A percentile compares a stretch with the other conserved stretches of the same genome.
Evolutionary conservation across 345 rosid genomes (phyloP).

Genomic region (Rhizophora apiculata): DNA sequence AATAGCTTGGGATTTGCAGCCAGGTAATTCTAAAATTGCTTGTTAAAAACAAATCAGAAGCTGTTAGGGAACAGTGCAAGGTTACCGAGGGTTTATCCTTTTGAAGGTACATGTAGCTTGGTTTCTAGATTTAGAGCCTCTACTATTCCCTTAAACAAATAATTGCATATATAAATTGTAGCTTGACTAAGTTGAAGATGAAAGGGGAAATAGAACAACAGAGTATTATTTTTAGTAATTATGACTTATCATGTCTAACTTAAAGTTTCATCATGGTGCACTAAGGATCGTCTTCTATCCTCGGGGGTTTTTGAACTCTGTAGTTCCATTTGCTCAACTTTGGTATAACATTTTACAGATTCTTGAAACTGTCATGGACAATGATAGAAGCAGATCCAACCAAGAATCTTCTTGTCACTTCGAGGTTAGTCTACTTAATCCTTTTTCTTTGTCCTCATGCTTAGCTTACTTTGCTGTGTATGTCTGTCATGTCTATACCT

Average conservation of each 20-base stretch:
- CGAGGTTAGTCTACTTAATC: slow-evolving; percentile 30
- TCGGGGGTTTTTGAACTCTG: too few species aligned
- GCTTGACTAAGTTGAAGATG: too few species aligned
- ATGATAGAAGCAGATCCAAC: slow-evolving; percentile 16
- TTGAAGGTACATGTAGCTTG: background rate
- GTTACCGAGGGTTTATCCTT: slow-evolving; percentile 4
- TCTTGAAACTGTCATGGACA: slow-evolving; percentile 35
- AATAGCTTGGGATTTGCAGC: slow-evolving; percentile 31
- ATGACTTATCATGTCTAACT: too few species aligned
- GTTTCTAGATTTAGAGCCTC: background rate
- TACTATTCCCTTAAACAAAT: background rate
- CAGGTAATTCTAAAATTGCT: slow-evolving; percentile 32
- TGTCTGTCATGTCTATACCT: slow-evolving; percentile 4
- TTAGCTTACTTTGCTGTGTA: background rate
- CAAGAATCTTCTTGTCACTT: slow-evolving; percentile 16
- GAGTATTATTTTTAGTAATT: too few species aligned
- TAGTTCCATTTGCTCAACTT: slow-evolving; percentile 10
- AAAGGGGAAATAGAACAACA: too few species aligned
- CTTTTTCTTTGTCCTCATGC: slow-evolving; percentile 5
- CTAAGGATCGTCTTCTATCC: too few species aligned
- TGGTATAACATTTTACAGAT: slow-evolving; percentile 23
- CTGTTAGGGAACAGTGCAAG: background rate
- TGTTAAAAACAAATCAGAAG: background rate
- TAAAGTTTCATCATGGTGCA: too few species aligned
- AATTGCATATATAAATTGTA: too few species aligned